Percentiles rank a stretch among this genome's conserved stretches.
Evolutionary conservation across 768 basidiomycete species (phyloP).

Genomic region (Trametes cinnabarina): DNA sequence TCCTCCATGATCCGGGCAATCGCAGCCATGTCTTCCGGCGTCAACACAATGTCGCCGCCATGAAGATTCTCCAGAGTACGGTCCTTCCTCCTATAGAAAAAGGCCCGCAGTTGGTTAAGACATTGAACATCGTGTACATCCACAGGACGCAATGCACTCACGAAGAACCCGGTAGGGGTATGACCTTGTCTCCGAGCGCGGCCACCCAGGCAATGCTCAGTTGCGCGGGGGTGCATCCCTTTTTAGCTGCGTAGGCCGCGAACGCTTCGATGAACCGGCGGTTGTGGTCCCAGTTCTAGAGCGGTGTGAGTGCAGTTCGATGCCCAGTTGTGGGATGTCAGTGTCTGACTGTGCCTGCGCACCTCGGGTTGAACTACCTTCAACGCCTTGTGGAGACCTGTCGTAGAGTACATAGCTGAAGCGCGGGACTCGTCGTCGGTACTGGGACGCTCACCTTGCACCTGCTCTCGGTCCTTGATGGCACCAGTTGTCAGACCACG

Average conservation of each 20-base stretch:
- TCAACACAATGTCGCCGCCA: slow-evolving; percentile 31
- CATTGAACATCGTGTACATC: background rate
- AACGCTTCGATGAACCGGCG: slow-evolving; percentile 41
- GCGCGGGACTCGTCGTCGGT: no score
- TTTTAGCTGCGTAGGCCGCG: slow-evolving; percentile 37
- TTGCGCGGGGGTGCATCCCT: slow-evolving; percentile 40
- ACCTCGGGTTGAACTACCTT: slow-evolving; percentile 3
- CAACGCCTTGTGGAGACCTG: no score
- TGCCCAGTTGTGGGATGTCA: slow-evolving; percentile 1
- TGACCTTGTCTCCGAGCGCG: slow-evolving; percentile 35
- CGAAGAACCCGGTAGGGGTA: slow-evolving; percentile 49
- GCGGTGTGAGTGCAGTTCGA: no score
- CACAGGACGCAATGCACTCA: slow-evolving; percentile 18
- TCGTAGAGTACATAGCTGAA: no score
- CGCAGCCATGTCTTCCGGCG: slow-evolving; percentile 33
- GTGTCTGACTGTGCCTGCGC: no score
- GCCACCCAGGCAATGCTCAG: slow-evolving; percentile 40
- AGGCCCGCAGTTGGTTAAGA: background rate
- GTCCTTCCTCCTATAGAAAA: slow-evolving; percentile 29
- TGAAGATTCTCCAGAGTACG: slow-evolving; percentile 42
- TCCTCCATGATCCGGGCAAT: slow-evolving; percentile 39
- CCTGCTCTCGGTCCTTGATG: no score
- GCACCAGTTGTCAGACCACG: no score
- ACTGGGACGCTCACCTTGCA: no score
- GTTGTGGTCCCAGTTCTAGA: slow-evolving; percentile 28